Conservation (phyloP, 306 rosid genomes). For the Hippophae gyantsensis region DNA sequence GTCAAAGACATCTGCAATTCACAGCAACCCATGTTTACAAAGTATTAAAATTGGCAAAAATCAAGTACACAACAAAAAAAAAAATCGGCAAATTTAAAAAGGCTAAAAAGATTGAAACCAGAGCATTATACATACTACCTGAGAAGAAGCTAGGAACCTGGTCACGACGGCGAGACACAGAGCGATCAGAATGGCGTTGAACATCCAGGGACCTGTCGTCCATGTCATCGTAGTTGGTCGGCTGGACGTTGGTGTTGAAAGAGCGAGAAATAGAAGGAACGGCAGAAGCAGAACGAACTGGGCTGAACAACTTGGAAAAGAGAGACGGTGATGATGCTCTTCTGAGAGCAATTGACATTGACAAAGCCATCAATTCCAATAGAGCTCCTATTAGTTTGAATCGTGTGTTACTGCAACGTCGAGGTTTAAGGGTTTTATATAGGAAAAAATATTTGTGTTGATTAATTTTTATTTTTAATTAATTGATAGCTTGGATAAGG, state of each 20-base stretch:
- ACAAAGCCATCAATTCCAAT: constrained; percentile 16
- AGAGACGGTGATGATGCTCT: constrained; percentile 18
- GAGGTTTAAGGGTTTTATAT: background rate
- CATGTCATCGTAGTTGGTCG: constrained; percentile 8
- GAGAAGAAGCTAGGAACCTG: constrained; percentile 14
- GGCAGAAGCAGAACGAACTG: constrained; percentile 18
- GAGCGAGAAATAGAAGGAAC: constrained; percentile 29
- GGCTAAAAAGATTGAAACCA: too few species aligned
- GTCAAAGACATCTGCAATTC: constrained; percentile 48
- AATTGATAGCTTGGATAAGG: too few species aligned
- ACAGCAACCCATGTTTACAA: too few species aligned
- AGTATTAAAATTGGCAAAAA: background rate
- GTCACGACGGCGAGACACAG: constrained; percentile 26
- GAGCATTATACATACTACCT: constrained; percentile 15
- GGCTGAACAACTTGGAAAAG: constrained; percentile 17
- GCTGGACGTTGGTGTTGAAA: constrained; percentile 37
- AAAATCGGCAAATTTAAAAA: too few species aligned
- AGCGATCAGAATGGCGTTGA: constrained; percentile 14
- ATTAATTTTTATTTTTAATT: too few species aligned
- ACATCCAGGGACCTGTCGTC: constrained; percentile 15
- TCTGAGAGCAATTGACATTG: constrained; percentile 19
- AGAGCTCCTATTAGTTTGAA: background rate
- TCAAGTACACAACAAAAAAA: too few species aligned
- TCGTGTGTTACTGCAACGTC: background rate
- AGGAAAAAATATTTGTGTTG: too few species aligned